Evolutionary conservation across 129 eudicot species (phyloP).

Genomic region (Solidago caesia): DNA sequence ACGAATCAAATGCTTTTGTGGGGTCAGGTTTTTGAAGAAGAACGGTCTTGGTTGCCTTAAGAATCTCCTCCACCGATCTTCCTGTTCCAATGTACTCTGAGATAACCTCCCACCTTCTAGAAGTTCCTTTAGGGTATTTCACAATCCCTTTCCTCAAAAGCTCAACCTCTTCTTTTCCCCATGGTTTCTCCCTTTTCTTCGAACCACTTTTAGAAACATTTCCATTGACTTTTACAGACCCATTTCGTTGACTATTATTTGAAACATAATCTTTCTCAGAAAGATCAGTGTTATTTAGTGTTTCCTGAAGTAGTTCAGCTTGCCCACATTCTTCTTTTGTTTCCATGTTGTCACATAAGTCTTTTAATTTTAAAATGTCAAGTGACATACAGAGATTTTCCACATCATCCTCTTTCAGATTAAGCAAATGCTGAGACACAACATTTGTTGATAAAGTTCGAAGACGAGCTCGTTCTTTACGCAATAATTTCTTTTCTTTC

Average conservation of each 20-base stretch:
- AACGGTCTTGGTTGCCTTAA: constrained; percentile 88
- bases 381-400: constrained; percentile 73
- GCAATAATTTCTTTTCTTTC: constrained; percentile 81
- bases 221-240: constrained; percentile 40
- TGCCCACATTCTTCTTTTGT: constrained; percentile 47
- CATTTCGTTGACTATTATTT: constrained; percentile 45
- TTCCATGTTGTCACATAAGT: constrained; percentile 70
- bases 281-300: constrained; percentile 37
- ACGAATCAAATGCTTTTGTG: constrained; percentile 87
- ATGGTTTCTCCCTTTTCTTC: constrained; percentile 73
- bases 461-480: constrained; percentile 83
- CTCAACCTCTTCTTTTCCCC: constrained; percentile 91
- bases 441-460: constrained; percentile 55
- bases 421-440: constrained; percentile 49
- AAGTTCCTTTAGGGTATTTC: constrained; percentile 92
- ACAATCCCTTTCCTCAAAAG: constrained; percentile 73
- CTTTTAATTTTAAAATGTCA: constrained; percentile 52
- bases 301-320: constrained; percentile 52
- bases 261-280: constrained; percentile 30
- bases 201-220: constrained; percentile 22
- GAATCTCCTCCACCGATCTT: constrained; percentile 86
- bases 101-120: constrained; percentile 96
- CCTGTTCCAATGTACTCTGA: constrained; percentile 87
- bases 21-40: constrained; percentile 93
- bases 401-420: constrained; percentile 59